Percentiles rank a stretch among this genome's conserved stretches.
phyloP scores from a whole-genome alignment of 176 grass and related monocot species.

The Lolium multiflorum region DNA sequence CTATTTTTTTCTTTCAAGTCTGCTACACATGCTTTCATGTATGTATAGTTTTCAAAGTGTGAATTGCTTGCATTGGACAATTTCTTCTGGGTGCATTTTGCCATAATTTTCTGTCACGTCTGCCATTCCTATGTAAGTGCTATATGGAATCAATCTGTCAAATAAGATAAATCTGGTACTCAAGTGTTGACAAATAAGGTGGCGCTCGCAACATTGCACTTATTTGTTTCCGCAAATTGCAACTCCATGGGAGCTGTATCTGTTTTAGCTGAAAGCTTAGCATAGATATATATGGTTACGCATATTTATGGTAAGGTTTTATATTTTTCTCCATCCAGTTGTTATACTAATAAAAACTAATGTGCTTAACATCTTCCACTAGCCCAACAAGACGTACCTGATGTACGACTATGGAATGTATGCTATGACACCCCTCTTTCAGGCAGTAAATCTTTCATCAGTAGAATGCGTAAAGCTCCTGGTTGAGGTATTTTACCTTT shows the following conservation, averaged over 20 bases:
- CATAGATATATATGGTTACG: conserved; percentile 25
- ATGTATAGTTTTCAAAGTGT: conserved; percentile 7
- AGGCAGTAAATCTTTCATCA: conserved; percentile 38
- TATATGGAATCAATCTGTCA: neutral
- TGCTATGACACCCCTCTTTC: conserved; percentile 46
- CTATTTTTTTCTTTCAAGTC: conserved; percentile 6
- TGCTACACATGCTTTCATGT: neutral
- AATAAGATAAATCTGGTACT: conserved; percentile 12
- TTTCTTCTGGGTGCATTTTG: conserved; percentile 19
- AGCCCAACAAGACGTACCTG: conserved; percentile 43
- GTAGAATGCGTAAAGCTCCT: conserved; percentile 43
- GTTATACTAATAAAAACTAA: conserved; percentile 24
- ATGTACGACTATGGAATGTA: neutral
- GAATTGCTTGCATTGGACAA: neutral
- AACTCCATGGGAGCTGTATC: conserved; percentile 1
- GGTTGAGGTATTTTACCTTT: conserved; percentile 33
- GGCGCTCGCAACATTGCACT: neutral
- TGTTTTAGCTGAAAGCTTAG: conserved; percentile 7
- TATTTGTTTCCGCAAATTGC: conserved; percentile 20
- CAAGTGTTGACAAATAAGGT: conserved; percentile 15
- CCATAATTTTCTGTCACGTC: neutral
- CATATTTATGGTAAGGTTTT: conserved; percentile 21
- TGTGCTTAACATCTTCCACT: conserved; percentile 18
- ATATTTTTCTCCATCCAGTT: neutral
- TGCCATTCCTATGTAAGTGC: neutral